Evolutionary conservation across 225 moss, liverwort and hornwort species (phyloP).

Genomic region (Pseudisothecium myosuroides): DNA sequence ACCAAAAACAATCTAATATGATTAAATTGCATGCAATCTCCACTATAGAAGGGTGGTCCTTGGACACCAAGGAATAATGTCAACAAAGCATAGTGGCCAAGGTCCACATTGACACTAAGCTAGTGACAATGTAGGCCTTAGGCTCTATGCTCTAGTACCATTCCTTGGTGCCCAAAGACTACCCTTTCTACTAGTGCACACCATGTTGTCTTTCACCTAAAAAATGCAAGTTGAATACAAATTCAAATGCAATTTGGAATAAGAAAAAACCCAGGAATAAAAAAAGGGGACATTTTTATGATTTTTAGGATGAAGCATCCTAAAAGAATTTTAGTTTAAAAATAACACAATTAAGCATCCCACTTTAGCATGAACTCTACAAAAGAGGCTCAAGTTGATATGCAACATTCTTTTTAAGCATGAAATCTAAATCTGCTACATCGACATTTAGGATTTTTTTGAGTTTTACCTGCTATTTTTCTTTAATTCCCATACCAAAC

Average conservation of each 20-base stretch:
- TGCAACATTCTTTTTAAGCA: background rate
- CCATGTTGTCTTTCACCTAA: background rate
- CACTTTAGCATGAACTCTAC: background rate
- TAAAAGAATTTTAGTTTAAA: background rate
- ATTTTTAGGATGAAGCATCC: background rate
- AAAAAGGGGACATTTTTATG: too few species aligned
- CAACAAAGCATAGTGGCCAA: too few species aligned
- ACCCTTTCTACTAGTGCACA: background rate
- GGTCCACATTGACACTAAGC: too few species aligned
- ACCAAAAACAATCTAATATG: background rate
- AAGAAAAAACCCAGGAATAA: too few species aligned
- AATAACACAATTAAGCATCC: background rate
- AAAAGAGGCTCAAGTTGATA: background rate
- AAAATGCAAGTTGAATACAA: background rate
- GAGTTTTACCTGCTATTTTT: too few species aligned
- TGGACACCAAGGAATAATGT: too few species aligned
- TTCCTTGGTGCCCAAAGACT: background rate
- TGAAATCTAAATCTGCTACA: too few species aligned
- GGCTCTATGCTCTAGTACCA: accelerated
- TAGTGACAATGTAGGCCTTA: too few species aligned
- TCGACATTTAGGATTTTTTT: accelerated
- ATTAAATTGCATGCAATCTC: background rate
- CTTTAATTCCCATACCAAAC: too few species aligned
- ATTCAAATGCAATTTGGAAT: background rate
- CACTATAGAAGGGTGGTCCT: too few species aligned